Evolutionary conservation across 352 stramenopile species (phyloP), one percentile per base, ranked within the genome.

Genomic region (Plasmopara muralis): DNA sequence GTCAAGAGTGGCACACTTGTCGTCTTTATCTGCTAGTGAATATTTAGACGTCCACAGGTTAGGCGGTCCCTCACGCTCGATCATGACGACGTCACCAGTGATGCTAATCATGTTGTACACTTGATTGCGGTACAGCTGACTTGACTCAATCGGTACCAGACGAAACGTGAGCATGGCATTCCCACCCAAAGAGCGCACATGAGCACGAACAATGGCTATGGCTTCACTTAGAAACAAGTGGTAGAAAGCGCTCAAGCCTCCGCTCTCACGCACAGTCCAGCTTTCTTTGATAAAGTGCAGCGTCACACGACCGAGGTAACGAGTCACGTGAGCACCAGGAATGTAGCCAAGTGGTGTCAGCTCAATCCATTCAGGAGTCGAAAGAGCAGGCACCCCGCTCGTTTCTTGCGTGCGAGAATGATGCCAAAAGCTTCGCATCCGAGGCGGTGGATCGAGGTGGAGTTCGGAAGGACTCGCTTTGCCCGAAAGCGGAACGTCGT

Each of bases 41-140:
- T 65, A 62, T 41, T 77, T 77, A 14, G 55, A 56, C 60, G 53
- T 6, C 55, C 58, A 25, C 60, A 77, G 10, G 50, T 50, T 16
- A 64, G 60, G 41, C 68, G 66, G 42, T 58, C 45, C 52, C 39
- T 90, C 66, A 20, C 79, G 73, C 53, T 85, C 74, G 25, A 90
- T 77, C 75, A 89, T 89, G 20, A 89, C 83, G 8, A 82, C 77
- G 55, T 93, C 85, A 5, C 85, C 85, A 2, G 82, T 94, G 59
- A 95, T 88, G 50, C 80, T 93, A 45, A 95, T 93, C 82, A 95
- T 93, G 65, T 94, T 94, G 81, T 95, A 95, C 49, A 93, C 83
- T 59, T 93, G 84, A 58, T 95, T 95, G 40, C 85, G 83, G 44
- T 92, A 89, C 29, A 93, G 59, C 41, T 91, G 82, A 39, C 82